phyloP scores from a whole-genome alignment of 352 stramenopile species.

The Phytophthora capsici region DNA sequence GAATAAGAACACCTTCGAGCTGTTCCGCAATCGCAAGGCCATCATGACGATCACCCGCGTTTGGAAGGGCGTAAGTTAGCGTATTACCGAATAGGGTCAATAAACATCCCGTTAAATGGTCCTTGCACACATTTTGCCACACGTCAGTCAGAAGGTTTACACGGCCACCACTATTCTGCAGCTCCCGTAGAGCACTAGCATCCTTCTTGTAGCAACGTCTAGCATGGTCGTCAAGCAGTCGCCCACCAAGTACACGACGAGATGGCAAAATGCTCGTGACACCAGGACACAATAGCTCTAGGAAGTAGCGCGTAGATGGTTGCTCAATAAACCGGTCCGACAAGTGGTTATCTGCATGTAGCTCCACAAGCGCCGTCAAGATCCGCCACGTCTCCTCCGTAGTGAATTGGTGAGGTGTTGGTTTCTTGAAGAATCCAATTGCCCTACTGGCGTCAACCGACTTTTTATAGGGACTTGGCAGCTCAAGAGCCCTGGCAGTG shows the following conservation, averaged over 20 bases:
- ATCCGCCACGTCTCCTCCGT: constrained; percentile 3
- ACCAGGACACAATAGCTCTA: constrained; percentile 2
- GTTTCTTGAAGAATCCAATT: too few species aligned
- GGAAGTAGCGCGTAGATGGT: neutral
- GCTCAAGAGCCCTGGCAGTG: neutral
- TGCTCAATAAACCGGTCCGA: constrained; percentile 6
- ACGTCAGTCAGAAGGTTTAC: constrained; percentile 11
- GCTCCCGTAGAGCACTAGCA: neutral
- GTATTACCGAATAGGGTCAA: constrained; percentile 4
- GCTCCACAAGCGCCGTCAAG: constrained; percentile 3
- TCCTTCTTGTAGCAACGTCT: too few species aligned
- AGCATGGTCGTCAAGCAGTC: constrained; percentile 6
- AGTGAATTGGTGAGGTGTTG: neutral
- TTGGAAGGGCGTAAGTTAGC: neutral
- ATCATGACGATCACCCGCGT: too few species aligned
- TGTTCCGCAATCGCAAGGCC: constrained; percentile 3
- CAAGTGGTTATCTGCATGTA: constrained; percentile 1
- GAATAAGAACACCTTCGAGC: constrained; percentile 2
- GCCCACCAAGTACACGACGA: neutral
- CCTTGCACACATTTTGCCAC: too few species aligned
- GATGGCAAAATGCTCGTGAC: constrained; percentile 6
- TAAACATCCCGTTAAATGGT: neutral
- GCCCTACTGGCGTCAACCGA: too few species aligned
- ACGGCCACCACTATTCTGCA: neutral
- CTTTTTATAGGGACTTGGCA: neutral